Percentiles rank a stretch among this genome's conserved stretches.
Evolutionary conservation across 768 basidiomycete genomes (phyloP).

Genomic region (Lactifluus pinguis): DNA sequence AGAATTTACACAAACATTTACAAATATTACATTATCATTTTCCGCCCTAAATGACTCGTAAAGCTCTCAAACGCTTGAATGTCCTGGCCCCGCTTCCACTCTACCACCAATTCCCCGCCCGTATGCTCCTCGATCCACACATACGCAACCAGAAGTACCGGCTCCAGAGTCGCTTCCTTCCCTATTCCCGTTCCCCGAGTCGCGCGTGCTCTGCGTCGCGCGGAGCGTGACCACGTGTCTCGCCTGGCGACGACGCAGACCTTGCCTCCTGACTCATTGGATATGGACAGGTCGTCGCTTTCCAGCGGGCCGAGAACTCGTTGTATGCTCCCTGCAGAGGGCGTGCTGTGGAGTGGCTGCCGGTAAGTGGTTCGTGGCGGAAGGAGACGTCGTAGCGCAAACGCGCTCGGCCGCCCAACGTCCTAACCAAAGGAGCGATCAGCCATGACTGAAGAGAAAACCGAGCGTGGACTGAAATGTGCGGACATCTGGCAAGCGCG

Average conservation of each 20-base stretch:
- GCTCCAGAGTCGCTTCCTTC: neutral
- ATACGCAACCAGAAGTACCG: slow-evolving; percentile 19
- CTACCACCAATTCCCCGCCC: slow-evolving; percentile 32
- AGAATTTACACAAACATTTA: slow-evolving; percentile 5
- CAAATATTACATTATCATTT: slow-evolving; percentile 25
- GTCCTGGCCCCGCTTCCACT: slow-evolving; percentile 58
- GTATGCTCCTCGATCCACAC: slow-evolving; percentile 18
- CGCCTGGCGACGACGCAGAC: slow-evolving; percentile 12
- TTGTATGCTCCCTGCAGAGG: slow-evolving; percentile 21
- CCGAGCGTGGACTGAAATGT: neutral
- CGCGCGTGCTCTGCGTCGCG: slow-evolving; percentile 35
- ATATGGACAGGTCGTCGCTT: slow-evolving; percentile 18
- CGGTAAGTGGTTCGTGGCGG: slow-evolving; percentile 49
- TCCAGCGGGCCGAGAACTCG: slow-evolving; percentile 30
- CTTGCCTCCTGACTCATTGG: neutral
- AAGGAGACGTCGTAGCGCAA: slow-evolving; percentile 41
- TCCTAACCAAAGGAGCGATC: slow-evolving; percentile 31
- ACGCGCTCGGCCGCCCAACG: slow-evolving; percentile 31
- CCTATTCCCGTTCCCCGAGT: neutral
- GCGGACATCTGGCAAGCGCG: slow-evolving; percentile 72
- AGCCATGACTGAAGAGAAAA: slow-evolving; percentile 20
- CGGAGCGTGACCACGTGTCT: slow-evolving; percentile 66
- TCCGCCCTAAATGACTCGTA: slow-evolving; percentile 52
- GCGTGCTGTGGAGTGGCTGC: slow-evolving; percentile 28
- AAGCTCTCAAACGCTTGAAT: slow-evolving; percentile 57